Evolutionary conservation across 495 filamentous ascomycete genomes (phyloP), one percentile per base, ranked within the genome.

Genomic region (Hyphodiscus hymeniophilus): DNA sequence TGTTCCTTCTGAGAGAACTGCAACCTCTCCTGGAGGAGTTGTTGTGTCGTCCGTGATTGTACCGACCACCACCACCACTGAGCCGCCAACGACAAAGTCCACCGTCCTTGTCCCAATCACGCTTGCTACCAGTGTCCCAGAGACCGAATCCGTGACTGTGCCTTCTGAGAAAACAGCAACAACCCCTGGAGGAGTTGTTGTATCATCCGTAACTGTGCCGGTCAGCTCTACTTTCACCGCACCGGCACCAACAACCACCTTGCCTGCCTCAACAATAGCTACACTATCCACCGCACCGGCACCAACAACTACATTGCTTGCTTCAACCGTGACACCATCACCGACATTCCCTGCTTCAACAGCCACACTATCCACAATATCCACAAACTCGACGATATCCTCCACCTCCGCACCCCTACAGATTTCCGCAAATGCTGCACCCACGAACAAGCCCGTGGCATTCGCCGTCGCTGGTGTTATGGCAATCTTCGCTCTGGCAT

Each of bases 131-230:
- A 35, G 15, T 16, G 20, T 34, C 8, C n/a, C 21, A 20, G 30
- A 40, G 6, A 54, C 47, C 3, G 36, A 51, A 13, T 21, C 51
- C 15, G 38, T 52, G 17, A 60, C 54, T 13, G 36, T 50, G 17
- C 56, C 56, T 12, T 32, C 43, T 12, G 52, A 50, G 5, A 36
- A 42, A 28, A 59, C 56, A 4, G 36, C 41, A 23, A 59, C 52
- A 6, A 18, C n/a, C 20, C 16, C 18, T 0, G 40, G 22, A 6
- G 31, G 38, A 13, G 45, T 38, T 3, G 26, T 57, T 12, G 30
- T 18, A 22, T 16, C 12, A 7, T 41, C 38, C n/a, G 24, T 24
- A 24, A 54, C 51, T 21, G n/a, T 45, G 15, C 17, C 48, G 2
- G 21, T 48, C 12, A 31, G 32, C 3, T 33, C 41, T 2, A 51